Evolutionary conservation across 2,329 filamentous ascomycete species (phyloP).

Genomic region (Aureobasidium sp.): DNA sequence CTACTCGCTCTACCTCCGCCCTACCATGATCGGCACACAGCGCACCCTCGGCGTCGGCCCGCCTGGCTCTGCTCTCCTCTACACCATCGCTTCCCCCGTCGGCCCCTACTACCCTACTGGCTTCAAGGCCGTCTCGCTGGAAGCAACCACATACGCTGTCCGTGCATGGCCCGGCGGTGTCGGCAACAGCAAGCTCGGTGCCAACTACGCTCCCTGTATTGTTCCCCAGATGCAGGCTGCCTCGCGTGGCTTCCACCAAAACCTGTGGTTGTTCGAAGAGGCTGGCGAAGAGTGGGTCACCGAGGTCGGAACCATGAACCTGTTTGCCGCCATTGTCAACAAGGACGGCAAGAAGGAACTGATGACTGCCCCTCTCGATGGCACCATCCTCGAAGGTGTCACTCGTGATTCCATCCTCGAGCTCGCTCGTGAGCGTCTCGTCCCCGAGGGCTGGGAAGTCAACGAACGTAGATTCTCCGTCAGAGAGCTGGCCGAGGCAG

Average conservation of each 20-base stretch:
- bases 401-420: constrained; percentile 85
- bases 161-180: constrained; percentile 97
- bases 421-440: constrained; percentile 76
- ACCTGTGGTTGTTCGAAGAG: constrained; percentile 86
- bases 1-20: constrained; percentile 91
- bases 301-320: constrained; percentile 98
- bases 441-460: constrained; percentile 79
- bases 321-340: constrained; percentile 81
- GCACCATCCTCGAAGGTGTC: constrained; percentile 92
- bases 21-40: constrained; percentile 96
- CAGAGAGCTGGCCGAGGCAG: constrained; percentile 72
- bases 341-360: constrained; percentile 86
- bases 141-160: constrained; percentile 93
- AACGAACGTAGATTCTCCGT: constrained; percentile 89
- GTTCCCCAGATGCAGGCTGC: constrained; percentile 92
- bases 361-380: constrained; percentile 89
- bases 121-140: constrained; percentile 93
- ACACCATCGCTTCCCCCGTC: constrained; percentile 91
- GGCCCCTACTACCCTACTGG: constrained; percentile 97
- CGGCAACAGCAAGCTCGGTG: constrained; percentile 95
- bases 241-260: constrained; percentile 90
- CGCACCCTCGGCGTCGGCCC: constrained; percentile 85
- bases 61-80: constrained; percentile 87
- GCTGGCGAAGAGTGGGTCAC: constrained; percentile 77
- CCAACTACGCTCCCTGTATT: constrained; percentile 99